Conservation (phyloP, 352 stramenopile genomes). For the Phytophthora pseudosyringae region DNA sequence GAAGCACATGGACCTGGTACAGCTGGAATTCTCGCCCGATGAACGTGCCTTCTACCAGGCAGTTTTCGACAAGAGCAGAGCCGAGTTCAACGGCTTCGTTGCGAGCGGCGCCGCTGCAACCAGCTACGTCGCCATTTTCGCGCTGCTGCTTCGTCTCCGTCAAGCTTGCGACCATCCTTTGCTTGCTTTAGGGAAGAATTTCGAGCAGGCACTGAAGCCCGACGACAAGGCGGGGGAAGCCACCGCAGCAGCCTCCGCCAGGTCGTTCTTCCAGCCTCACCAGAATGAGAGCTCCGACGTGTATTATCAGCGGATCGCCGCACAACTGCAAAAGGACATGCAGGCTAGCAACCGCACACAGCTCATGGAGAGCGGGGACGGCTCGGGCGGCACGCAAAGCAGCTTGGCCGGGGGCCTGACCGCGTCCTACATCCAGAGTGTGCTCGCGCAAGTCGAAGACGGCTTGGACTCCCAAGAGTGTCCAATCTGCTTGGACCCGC, state of each 20-base stretch:
- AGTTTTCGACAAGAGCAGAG: conserved; percentile 84
- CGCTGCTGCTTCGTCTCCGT: conserved; percentile 84
- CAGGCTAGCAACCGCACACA: conserved; percentile 37
- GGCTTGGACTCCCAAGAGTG: conserved; percentile 84
- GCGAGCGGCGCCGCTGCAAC: conserved; percentile 69
- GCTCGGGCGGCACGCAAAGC: conserved; percentile 5
- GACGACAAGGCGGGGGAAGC: conserved; percentile 1
- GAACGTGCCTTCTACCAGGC: conserved; percentile 90
- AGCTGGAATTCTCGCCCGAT: conserved; percentile 71
- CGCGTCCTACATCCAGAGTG: conserved; percentile 68
- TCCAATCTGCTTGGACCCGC: conserved; percentile 84
- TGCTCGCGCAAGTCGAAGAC: conserved; percentile 83
- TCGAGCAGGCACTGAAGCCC: conserved; percentile 47
- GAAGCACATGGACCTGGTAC: conserved; percentile 73
- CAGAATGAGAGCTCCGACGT: conserved; percentile 56
- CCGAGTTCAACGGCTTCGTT: conserved; percentile 91
- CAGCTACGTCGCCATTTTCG: conserved; percentile 92
- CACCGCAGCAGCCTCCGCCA: neutral
- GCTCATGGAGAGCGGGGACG: conserved; percentile 6
- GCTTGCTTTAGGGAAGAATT: conserved; percentile 75
- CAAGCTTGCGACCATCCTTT: conserved; percentile 93
- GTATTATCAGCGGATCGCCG: conserved; percentile 71
- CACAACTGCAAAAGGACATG: conserved; percentile 58
- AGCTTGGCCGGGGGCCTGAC: conserved; percentile 36
- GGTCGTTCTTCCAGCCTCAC: conserved; percentile 54